Conservation (phyloP, 169 alveolate genomes). For the Eimeria zaria region DNA sequence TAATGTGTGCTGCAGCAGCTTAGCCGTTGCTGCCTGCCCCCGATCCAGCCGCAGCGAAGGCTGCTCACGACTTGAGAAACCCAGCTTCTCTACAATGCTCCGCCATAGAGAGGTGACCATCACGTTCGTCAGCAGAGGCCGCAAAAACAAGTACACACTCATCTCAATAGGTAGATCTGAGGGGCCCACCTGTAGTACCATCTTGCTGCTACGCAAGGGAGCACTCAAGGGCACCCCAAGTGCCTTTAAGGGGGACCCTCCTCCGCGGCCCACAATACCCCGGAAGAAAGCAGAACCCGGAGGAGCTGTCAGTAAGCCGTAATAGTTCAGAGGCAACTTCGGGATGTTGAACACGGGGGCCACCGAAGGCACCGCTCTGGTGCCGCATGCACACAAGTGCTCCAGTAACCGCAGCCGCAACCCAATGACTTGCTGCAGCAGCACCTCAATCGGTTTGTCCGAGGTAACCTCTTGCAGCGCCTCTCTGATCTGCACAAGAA, state of each 20-base stretch:
- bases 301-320: constrained; percentile 86
- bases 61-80: constrained; percentile 83
- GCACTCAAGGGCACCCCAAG: background rate
- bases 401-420: constrained; percentile 78
- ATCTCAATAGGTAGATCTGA: constrained; percentile 88
- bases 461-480: background rate
- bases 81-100: constrained; percentile 85
- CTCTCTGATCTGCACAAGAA: constrained; percentile 21
- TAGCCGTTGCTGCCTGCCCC: constrained; percentile 92
- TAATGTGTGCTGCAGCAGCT: constrained; percentile 86
- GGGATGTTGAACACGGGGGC: constrained; percentile 88
- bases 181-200: constrained; percentile 89
- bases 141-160: constrained; percentile 85
- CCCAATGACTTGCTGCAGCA: constrained; percentile 49
- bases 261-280: background rate
- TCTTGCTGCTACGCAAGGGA: constrained; percentile 60
- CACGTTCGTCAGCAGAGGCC: constrained; percentile 83
- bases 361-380: constrained; percentile 85
- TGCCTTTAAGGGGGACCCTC: background rate
- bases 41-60: constrained; percentile 88
- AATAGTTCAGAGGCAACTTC: constrained; percentile 82
- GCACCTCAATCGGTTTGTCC: background rate
- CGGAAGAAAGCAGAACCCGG: constrained; percentile 55
- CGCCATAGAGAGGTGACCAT: constrained; percentile 86
- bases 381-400: constrained; percentile 83